Base-by-base conservation (phyloP, 2,329 filamentous ascomycete genomes). In the Cercospora sojina region DNA sequence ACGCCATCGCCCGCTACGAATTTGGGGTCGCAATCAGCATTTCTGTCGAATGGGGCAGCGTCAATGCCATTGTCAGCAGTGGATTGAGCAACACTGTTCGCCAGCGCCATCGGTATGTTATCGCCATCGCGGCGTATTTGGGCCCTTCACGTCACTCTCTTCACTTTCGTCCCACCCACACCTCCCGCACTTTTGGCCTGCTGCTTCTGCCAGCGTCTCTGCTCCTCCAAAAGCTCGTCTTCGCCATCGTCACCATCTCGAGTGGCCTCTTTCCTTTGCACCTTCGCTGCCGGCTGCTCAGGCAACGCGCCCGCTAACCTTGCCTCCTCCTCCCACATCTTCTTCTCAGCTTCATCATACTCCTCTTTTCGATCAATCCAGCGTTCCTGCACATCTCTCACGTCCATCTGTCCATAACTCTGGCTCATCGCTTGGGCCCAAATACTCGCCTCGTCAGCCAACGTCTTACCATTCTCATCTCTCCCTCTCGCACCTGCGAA, bases 391-490 rank as follows among this genome's bases (percentile, higher is more conserved):
- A 98, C 89, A 79, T 99, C 94, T 67, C 90, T 84, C 9, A 93
- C 88, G 73, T 96, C 93, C 84, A 96, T 88, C 38, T 88, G 87
- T 66, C 85, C 85, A 71, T 76, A 78, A 2, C 86, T 85, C 69
- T 89, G 86, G 64, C 93, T 88, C 88, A 98, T 96, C 2, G 95
- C 92, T 53, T 98, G 89, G 75, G 96, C 92, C 95, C 95, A 99
- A n/a, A 99, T 87, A 6, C 90, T 93, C 12, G 75, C 74, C 49
- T 76, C 75, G 51, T 75, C 73, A 5, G 74, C 67, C 16, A 77
- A 32, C 12, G 75, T 77, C 13, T 73, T 64, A 1, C 75, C 75
- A 9, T 59, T 31, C 77, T 99, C 94, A 73, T 98, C 97, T 55
- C 93, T 92, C 1, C 93, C 94, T 77, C 97, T 92, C 0, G 92